Evolutionary conservation across 179 eudicot genomes (phyloP), one percentile per base, ranked within the genome.

Genomic region (Beta macrorhiza): DNA sequence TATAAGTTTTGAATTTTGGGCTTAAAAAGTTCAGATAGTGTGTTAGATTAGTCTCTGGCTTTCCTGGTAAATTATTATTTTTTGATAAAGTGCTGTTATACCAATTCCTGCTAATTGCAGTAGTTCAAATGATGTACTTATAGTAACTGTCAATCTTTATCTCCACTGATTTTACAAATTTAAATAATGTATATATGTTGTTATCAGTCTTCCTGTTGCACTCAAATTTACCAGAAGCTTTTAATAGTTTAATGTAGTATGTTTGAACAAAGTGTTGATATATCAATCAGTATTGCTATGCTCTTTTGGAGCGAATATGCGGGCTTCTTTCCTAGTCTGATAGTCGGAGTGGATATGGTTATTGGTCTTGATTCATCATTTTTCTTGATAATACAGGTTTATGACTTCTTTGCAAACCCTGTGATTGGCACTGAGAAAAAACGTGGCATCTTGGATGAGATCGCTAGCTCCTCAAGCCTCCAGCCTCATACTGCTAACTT

Each of bases 401-500:
- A 12, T 72, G 73, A 74, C 5, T 96, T 89, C 90, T 93, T 96
- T 90, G 57, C 76, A 0, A 88, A 82, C 72, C 99, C 98, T 0
- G 88, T 84, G 67, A 84, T 96, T 67, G 61, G 8, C 19, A 42
- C 70, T 9, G 92, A 84, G 67, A 84, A 84, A 78, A 96, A 96
- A 78, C 90, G 86, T 32, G 16, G 63, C 7, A 80, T 95, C 19
- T 47, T 96, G 70, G 95, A 92, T 22, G 88, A 91, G 74, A 86
- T 94, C 12, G 81, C 88, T 5, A 55, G 74, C 69, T 53, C 87
- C 1, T 76, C 91, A 13, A 79, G 47, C 12, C 82, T 96, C 64
- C 97, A 89, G 85, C 91, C 91, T 0, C 94, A 92, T 86, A 89
- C 90, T 0, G 89, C 81, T 53, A 94, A 96, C 79, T 92, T 94